These are phyloP conservation scores for Ophiosphaerella narmari DNA, from an alignment of 2,329 filamentous ascomycete species.

Conservation along the genomic window DNA sequence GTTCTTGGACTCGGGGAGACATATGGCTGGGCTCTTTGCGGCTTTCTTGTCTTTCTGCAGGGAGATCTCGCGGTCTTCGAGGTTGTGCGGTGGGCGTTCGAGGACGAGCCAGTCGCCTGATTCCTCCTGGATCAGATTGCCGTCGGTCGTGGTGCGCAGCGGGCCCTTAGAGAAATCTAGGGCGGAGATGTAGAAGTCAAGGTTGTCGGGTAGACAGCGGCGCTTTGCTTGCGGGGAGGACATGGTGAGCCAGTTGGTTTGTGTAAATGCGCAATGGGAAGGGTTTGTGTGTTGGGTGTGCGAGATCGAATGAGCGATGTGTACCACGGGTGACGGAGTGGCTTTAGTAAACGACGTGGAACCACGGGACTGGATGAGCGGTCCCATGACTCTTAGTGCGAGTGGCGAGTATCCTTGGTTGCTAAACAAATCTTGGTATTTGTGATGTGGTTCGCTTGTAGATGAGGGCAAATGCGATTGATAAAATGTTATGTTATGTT, in stretches of 20 bases:
- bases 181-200: neutral
- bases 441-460: no score
- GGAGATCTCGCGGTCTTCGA: neutral
- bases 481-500: no score
- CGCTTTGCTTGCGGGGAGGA: neutral
- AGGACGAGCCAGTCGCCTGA: slow-evolving; percentile 14
- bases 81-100: slow-evolving; percentile 2
- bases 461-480: no score
- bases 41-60: neutral
- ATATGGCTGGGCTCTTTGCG: neutral
- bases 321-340: no score
- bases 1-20: slow-evolving; percentile 12
- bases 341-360: no score
- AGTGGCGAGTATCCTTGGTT: no score
- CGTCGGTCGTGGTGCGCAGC: slow-evolving; percentile 6
- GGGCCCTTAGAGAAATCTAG: slow-evolving; percentile 3
- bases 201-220: neutral
- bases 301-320: no score
- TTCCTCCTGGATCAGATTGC: slow-evolving; percentile 7
- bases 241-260: neutral
- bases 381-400: no score
- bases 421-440: no score
- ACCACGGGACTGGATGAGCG: no score
- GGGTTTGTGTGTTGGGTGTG: no score
- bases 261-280: no score